Base-by-base conservation (phyloP, 345 rosid genomes). In the Populus pruinosa region DNA sequence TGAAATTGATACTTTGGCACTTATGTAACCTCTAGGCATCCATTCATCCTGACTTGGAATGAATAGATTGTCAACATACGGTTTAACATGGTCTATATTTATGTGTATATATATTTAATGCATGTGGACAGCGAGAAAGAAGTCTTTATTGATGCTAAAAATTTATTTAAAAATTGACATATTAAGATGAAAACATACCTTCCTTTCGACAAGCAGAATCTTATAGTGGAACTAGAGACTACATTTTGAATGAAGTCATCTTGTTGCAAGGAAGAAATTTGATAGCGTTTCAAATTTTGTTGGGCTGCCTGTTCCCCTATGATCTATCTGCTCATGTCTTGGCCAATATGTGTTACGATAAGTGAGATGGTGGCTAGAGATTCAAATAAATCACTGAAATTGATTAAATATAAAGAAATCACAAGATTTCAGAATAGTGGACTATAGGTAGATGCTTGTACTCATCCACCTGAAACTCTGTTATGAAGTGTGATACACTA, bases 1-100 rank as follows among this genome's bases (percentile, higher is more conserved):
- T 56, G 67, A 36, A 72, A 56, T 12, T 56, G 67, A 56, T 41
- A 20, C 31, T 63, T 2, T 23, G 43, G 0, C 53, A 20, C 31
- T 70, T 70, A 70, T 20, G 6, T 38, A 70, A 70, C 38, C 67
- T 56, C 29, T 14, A 72, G 29, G 75, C 25, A 62, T 73, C n/a
- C 11, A 62, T 39, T 59, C 2, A 14, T 41, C 53, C 38, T 39
- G 13, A 63, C 43, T 39, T 73, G 53, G 23, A 41, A 61, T 5
- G 25, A n/a, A 59, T 59, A 59, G 16, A 59, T n/a, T 59, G 29
- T 59, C 64, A 59, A 59, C 14, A n/a, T 59, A n/a, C 0, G 11
- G 64, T 59, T 23, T 59, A 59, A 59, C 64, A 59, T 59, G 64
- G 29, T 59, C 29, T 59, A 23, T 9, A 21, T 20, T n/a, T 3